Conservation (phyloP, 768 basidiomycete genomes). For the Tulasnella sp. region DNA sequence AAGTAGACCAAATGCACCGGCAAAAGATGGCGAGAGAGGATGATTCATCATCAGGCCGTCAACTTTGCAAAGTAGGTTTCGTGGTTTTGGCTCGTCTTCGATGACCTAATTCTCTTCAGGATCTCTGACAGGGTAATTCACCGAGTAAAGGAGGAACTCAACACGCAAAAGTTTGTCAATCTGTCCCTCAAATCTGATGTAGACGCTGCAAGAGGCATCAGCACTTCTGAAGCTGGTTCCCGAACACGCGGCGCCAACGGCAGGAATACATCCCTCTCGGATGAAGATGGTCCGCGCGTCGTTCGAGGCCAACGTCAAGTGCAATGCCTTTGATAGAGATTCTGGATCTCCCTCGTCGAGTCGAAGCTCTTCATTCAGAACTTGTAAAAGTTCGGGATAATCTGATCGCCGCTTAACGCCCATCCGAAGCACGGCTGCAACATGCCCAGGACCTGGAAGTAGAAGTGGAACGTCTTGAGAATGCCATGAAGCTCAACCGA, state of each 20-base stretch:
- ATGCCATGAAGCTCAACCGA: constrained; percentile 58
- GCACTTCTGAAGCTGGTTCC: constrained; percentile 40
- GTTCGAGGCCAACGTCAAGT: constrained; percentile 67
- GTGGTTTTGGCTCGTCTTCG: background rate
- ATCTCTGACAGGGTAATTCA: constrained; percentile 98
- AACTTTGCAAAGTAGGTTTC: constrained; percentile 83
- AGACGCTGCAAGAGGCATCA: constrained; percentile 44
- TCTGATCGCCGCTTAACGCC: constrained; percentile 56
- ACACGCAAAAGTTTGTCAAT: constrained; percentile 76
- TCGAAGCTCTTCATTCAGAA: constrained; percentile 63
- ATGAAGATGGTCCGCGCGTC: constrained; percentile 48
- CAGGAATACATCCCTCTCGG: constrained; percentile 61
- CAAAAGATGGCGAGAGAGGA: constrained; percentile 80
- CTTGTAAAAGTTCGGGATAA: constrained; percentile 56
- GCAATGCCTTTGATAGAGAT: constrained; percentile 60
- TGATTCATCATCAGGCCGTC: constrained; percentile 91
- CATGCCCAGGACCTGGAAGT: constrained; percentile 70
- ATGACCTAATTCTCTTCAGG: constrained; percentile 36
- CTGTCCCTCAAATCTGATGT: constrained; percentile 69
- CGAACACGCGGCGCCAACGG: constrained; percentile 50
- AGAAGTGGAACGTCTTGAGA: constrained; percentile 63
- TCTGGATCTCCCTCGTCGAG: constrained; percentile 56
- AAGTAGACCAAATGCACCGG: constrained; percentile 66
- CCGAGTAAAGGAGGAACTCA: constrained; percentile 88
- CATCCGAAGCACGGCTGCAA: constrained; percentile 62